Evolutionary conservation across 2,329 filamentous ascomycete genomes (phyloP), one percentile per base, ranked within the genome.

Genomic region (Lachnellula willkommii): DNA sequence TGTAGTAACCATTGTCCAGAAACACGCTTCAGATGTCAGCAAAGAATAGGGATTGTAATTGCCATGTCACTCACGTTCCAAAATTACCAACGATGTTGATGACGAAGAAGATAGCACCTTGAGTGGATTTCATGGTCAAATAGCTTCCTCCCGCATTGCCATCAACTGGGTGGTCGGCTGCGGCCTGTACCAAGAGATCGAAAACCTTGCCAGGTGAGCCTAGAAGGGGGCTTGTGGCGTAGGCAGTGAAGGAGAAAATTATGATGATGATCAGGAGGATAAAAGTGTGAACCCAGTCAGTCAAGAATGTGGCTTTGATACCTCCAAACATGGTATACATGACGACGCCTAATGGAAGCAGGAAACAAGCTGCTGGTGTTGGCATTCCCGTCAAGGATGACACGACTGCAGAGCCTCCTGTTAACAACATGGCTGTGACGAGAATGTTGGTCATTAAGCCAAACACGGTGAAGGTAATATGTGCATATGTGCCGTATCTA

Each of bases 1-100:
- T 94, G 74, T 91, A 95, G 75, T 95, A 95, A 15, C 88, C 86
- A 62, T 92, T 92, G 68, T 95, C 90, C 46, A 90, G 78, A 75
- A 95, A 95, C 4, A 95, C 89, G 1, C 65, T 66, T n/a, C 20
- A 12, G 20, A 20, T 28, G 35, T 58, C 32, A 60, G 88, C 91
- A 5, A 77, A 63, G 35, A 15, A 22, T n/a, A 36, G 22, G 42
- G 22, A 40, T 4, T 32, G 28, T 32, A 2, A 22, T 20, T 14
- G 5, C 24, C 12, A 37, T 50, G 26, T n/a, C 1, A 63, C 65
- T 52, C 55, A 65, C 62, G 72, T 73, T 56, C 80, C 87, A 58
- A 93, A 94, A 72, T 92, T 92, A 42, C 89, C 89, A 37, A 92
- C 87, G 48, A 89, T 86, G 72, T 95, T 95, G 73, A 95, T 95